Percentiles rank a stretch among this genome's conserved stretches.
These are phyloP conservation scores for Boletus subcaerulescens DNA, from an alignment of 768 basidiomycete species.

Conservation along the genomic window DNA sequence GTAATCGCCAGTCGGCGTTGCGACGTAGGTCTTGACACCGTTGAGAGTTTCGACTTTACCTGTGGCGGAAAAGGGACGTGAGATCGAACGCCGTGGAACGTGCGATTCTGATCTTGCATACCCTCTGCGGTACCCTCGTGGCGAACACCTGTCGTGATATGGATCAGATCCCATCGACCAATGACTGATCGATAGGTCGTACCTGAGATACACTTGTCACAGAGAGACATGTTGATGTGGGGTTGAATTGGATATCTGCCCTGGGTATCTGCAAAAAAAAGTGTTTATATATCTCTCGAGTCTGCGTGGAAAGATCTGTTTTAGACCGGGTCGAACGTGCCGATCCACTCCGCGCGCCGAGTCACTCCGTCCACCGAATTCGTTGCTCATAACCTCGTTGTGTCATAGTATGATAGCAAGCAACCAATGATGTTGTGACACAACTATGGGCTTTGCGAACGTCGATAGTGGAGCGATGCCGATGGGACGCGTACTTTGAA, in stretches of 20 bases:
- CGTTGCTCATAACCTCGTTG: not conserved
- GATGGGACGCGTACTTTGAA: not conserved
- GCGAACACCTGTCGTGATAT: constrained; percentile 36
- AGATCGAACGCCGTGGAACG: not conserved
- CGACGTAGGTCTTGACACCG: constrained; percentile 51
- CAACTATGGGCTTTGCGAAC: not conserved
- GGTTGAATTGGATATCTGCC: not conserved
- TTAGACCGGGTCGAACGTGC: not conserved
- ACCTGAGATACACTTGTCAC: constrained; percentile 57
- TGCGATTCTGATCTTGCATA: constrained; percentile 9
- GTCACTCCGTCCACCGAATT: not conserved
- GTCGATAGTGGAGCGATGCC: not conserved
- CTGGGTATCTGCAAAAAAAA: not conserved
- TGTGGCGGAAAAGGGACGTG: constrained; percentile 16
- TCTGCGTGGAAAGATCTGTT: not conserved
- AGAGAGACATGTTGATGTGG: constrained; percentile 44
- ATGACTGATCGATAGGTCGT: not conserved
- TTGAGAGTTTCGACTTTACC: constrained; percentile 42
- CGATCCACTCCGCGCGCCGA: not conserved
- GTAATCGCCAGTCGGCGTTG: constrained; percentile 49
- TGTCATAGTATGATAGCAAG: not conserved
- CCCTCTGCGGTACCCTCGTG: constrained; percentile 50
- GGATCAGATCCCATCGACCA: constrained; percentile 3
- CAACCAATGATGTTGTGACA: too few relatives aligned
- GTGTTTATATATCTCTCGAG: constrained; percentile 14